Percentiles rank a stretch among this genome's conserved stretches.
Conservation (phyloP, 352 stramenopile genomes). For the Nothophytophthora sp. region DNA sequence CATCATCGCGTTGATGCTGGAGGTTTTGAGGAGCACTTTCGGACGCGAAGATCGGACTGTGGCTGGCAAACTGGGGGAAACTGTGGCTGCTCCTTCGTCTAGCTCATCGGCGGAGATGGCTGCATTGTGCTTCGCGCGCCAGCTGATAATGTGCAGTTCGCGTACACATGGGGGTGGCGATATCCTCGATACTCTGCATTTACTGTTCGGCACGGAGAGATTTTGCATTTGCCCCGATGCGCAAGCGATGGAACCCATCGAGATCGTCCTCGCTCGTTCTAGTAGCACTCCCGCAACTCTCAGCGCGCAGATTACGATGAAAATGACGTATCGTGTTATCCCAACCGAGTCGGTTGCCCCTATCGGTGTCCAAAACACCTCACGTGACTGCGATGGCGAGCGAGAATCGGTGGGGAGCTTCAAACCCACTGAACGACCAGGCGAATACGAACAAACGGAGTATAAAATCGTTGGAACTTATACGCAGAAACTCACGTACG, state of each 20-base stretch:
- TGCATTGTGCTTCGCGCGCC: conserved; percentile 52
- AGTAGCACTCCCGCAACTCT: neutral
- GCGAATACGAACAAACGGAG: conserved; percentile 14
- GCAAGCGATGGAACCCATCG: conserved; percentile 39
- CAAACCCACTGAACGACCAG: no score
- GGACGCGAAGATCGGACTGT: neutral
- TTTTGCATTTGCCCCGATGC: conserved; percentile 61
- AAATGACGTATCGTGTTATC: conserved; percentile 45
- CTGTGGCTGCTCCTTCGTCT: neutral
- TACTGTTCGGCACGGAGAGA: conserved; percentile 43
- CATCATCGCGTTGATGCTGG: conserved; percentile 21
- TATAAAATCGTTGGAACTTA: conserved; percentile 36
- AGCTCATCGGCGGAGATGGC: conserved; percentile 31
- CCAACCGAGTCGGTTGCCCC: conserved; percentile 17
- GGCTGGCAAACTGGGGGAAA: neutral
- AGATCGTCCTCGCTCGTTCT: conserved; percentile 28
- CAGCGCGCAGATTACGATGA: conserved; percentile 37
- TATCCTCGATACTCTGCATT: conserved; percentile 63
- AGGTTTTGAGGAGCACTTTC: conserved; percentile 16
- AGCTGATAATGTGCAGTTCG: conserved; percentile 63
- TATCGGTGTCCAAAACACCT: conserved; percentile 4
- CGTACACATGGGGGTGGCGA: conserved; percentile 67
- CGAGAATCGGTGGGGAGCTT: no score
- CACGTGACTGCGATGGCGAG: neutral
- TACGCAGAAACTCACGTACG: conserved; percentile 21